Evolutionary conservation across 2,329 filamentous ascomycete genomes (phyloP).

Genomic region (Microsporum audouinii): DNA sequence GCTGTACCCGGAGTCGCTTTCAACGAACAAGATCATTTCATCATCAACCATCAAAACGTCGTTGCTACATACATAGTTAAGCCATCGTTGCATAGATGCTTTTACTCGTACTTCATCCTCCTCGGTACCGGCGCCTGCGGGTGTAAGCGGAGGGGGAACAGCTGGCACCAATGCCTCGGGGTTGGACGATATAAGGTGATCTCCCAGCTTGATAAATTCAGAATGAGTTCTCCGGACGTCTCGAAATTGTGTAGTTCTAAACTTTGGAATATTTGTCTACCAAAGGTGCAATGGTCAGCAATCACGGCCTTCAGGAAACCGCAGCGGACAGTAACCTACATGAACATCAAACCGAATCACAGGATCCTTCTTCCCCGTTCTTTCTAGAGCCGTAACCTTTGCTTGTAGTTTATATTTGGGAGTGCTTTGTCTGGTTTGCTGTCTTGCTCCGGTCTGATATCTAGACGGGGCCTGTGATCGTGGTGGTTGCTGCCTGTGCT

Average conservation of each 20-base stretch:
- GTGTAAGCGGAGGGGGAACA: conserved; percentile 86
- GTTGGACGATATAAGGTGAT: conserved; percentile 94
- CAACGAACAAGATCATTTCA: conserved; percentile 96
- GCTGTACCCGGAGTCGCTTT: conserved; percentile 96
- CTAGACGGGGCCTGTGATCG: conserved; percentile 27
- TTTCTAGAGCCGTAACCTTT: conserved; percentile 87
- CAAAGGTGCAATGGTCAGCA: conserved; percentile 1
- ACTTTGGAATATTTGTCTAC: conserved; percentile 96
- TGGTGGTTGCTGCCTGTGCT: conserved; percentile 22
- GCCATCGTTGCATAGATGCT: conserved; percentile 80
- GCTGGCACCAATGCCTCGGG: conserved; percentile 90
- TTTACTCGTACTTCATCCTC: conserved; percentile 90
- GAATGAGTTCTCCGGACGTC: conserved; percentile 92
- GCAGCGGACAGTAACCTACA: conserved; percentile 44
- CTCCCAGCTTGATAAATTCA: conserved; percentile 91
- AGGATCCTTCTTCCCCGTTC: conserved; percentile 89
- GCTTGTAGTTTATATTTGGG: conserved; percentile 78
- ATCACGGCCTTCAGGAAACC: neutral
- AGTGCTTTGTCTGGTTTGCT: conserved; percentile 36
- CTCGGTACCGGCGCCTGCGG: conserved; percentile 87
- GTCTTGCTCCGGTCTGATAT: conserved; percentile 25
- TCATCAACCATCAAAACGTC: conserved; percentile 90
- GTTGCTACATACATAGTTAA: conserved; percentile 85
- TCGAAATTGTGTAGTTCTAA: conserved; percentile 94
- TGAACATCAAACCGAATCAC: conserved; percentile 93